Evolutionary conservation across 2,329 filamentous ascomycete species (phyloP), one percentile per base, ranked within the genome.

Genomic region (Trichoderma pleuroti): DNA sequence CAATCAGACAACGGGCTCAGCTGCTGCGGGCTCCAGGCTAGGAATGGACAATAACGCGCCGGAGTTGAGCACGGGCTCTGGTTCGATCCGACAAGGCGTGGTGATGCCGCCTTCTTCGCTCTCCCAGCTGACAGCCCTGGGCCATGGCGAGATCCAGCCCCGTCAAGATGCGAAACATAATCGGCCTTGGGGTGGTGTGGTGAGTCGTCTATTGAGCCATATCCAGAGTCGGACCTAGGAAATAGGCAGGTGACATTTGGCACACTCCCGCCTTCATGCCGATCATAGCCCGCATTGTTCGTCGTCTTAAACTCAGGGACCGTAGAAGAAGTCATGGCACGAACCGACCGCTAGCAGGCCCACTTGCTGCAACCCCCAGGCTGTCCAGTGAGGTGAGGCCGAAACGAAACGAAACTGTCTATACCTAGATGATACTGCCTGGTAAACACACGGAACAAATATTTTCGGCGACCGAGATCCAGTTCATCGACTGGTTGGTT

Each of bases 181-280:
- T 26, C 32, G 26, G 30, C 10, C n/a, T 28, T 54, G 4, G 39
- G n/a, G 26, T 64, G 54, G 5, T 68, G 66, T 4, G 71, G 70
- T 14, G 42, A 26, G 49, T 60, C 61, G 24, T 78, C 77, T 36
- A 72, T 52, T 28, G 79, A 78, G 39, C 72, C 71, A 62, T 80
- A 80, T 18, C 76, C 77, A 21, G 79, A 79, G 49, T 79, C 79
- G 18, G 72, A 63, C 4, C 75, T 75, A 59, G 74, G 78, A 26
- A 56, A 60, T 21, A 67, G 69, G 49, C 36, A 39, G 24, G 69
- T 65, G 26, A 59, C 59, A 56, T 69, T 63, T 59, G 59, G 24
- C n/a, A 59, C 46, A 54, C 18, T 61, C 49, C 34, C 59, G 16
- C 21, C 59, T 32, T 36, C 21, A 57, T 46, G 64, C 36, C 57